Percentiles rank a stretch among this genome's conserved stretches.
phyloP scores from a whole-genome alignment of 345 rosid genomes.

The Sisymbrium altissimum region DNA sequence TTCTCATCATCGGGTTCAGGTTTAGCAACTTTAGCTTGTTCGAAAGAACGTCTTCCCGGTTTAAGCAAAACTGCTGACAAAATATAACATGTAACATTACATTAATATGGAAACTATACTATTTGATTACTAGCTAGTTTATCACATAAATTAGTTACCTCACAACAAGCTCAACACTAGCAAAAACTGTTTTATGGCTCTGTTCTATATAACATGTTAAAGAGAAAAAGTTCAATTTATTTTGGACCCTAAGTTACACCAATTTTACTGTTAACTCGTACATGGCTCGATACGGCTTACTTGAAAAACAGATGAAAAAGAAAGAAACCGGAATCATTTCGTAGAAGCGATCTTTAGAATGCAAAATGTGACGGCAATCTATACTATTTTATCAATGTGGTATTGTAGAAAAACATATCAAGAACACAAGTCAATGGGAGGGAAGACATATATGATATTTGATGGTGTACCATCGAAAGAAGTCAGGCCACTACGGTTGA shows the following conservation, averaged over 20 bases:
- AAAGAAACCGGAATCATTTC: too few species aligned
- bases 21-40: slow-evolving; percentile 22
- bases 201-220: not conserved
- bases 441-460: not conserved
- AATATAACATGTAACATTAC: not conserved
- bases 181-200: not conserved
- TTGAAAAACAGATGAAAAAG: too few species aligned
- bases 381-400: not conserved
- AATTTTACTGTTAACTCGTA: not conserved
- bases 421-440: slow-evolving; percentile 24
- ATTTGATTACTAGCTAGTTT: too few species aligned
- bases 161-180: not conserved
- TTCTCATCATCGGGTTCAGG: slow-evolving; percentile 13
- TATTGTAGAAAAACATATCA: not conserved
- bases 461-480: slow-evolving; percentile 20
- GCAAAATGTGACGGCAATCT: not conserved
- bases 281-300: not conserved
- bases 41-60: slow-evolving; percentile 11
- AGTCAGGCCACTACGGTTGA: slow-evolving; percentile 22
- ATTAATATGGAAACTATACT: not conserved
- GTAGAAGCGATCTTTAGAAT: not conserved
- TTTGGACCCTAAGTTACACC: not conserved
- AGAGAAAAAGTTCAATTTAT: not conserved
- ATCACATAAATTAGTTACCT: too few species aligned
- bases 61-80: slow-evolving; percentile 14